phyloP scores from a whole-genome alignment of 1,284 basidiomycete genomes.

The Meira nashicola region DNA sequence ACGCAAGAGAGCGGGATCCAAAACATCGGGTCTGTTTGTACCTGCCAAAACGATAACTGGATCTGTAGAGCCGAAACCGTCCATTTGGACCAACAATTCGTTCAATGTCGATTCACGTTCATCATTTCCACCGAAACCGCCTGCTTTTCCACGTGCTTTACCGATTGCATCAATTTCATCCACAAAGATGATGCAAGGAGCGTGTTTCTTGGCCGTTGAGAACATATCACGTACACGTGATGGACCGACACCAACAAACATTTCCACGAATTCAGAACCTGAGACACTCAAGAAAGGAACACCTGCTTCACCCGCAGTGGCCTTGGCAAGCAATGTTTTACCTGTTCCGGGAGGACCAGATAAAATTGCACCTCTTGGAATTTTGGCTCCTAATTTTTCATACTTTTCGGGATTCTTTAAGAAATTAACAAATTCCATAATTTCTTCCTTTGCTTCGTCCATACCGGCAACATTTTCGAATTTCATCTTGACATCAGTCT shows the following conservation, averaged over 20 bases:
- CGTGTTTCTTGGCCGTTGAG: constrained; percentile 92
- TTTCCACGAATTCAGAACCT: constrained; percentile 98
- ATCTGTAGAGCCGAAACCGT: constrained; percentile 92
- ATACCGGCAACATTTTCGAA: constrained; percentile 97
- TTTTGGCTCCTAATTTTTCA: constrained; percentile 95
- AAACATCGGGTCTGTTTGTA: constrained; percentile 92
- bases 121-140: constrained; percentile 88
- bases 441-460: constrained; percentile 99
- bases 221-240: constrained; percentile 96
- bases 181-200: constrained; percentile 81
- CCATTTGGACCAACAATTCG: constrained; percentile 98
- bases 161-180: constrained; percentile 78
- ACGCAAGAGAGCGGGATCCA: constrained; percentile 89
- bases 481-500: constrained; percentile 85
- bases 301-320: constrained; percentile 92
- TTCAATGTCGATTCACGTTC: constrained; percentile 97
- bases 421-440: constrained; percentile 99
- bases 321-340: constrained; percentile 96
- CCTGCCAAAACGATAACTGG: constrained; percentile 95
- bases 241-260: constrained; percentile 99
- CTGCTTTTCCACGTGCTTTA: constrained; percentile 84
- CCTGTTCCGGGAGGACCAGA: constrained; percentile 98
- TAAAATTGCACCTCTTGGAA: constrained; percentile 93
- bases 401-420: constrained; percentile 92
- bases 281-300: constrained; percentile 98